phyloP scores from a whole-genome alignment of 2,329 filamentous ascomycete species.

The Cytospora leucostoma region DNA sequence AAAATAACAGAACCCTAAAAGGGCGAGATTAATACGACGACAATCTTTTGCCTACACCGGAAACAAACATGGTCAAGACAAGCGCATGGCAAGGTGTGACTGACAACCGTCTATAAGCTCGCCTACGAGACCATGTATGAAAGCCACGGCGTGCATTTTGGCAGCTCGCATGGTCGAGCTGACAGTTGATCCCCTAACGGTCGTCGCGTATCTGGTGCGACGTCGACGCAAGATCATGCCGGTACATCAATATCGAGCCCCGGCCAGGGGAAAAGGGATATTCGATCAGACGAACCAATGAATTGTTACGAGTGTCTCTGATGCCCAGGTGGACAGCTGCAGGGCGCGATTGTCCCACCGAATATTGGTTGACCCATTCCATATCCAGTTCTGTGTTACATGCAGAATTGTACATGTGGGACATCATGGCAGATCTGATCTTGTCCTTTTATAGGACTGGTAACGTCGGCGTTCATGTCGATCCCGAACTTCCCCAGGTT shows the following conservation, averaged over 20 bases:
- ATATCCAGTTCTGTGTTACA: slow-evolving; percentile 5
- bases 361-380: not conserved
- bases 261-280: not conserved
- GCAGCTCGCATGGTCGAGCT: slow-evolving; percentile 32
- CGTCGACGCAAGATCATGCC: slow-evolving; percentile 13
- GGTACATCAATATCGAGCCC: not conserved
- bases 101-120: not conserved
- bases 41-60: not conserved
- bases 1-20: not conserved
- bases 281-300: not conserved
- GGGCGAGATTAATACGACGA: not conserved
- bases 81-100: not conserved
- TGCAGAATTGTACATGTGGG: too few species aligned
- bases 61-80: slow-evolving; percentile 22
- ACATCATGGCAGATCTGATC: not conserved
- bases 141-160: slow-evolving; percentile 25
- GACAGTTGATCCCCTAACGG: slow-evolving; percentile 13
- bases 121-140: slow-evolving; percentile 3
- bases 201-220: slow-evolving; percentile 27
- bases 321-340: not conserved
- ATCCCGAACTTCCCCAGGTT: slow-evolving; percentile 43
- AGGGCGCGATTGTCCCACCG: slow-evolving; percentile 2
- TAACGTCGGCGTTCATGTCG: slow-evolving; percentile 43
- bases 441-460: slow-evolving; percentile 32
- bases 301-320: not conserved